Percentiles rank a stretch among this genome's conserved stretches.
phyloP scores from a whole-genome alignment of 2,329 filamentous ascomycete genomes.

The Xylariaceae sp. region DNA sequence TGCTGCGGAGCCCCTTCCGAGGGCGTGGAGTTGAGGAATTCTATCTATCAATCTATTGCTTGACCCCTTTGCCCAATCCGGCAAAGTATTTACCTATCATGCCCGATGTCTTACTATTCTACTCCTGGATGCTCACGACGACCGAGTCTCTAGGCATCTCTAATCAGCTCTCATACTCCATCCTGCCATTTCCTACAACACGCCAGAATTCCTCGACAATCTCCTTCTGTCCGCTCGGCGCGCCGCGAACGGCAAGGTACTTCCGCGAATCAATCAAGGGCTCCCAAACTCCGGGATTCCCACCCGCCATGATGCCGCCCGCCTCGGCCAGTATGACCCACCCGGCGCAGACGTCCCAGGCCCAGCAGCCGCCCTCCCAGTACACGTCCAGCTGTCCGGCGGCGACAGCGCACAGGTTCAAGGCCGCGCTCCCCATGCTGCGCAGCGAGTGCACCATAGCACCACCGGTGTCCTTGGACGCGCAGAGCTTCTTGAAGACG shows the following conservation, averaged over 20 bases:
- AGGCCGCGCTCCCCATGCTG: constrained; percentile 73
- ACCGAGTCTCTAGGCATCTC: not conserved
- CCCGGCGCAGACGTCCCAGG: constrained; percentile 84
- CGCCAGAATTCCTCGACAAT: constrained; percentile 70
- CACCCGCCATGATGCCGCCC: constrained; percentile 73
- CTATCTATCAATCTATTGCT: constrained; percentile 22
- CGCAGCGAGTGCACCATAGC: constrained; percentile 78
- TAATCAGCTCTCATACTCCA: constrained; percentile 53
- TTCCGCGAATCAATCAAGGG: constrained; percentile 62
- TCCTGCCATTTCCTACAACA: constrained; percentile 59
- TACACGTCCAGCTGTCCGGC: constrained; percentile 74
- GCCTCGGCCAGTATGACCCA: constrained; percentile 79
- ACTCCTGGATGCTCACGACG: too few relatives aligned
- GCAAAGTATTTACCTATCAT: constrained; percentile 9
- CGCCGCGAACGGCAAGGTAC: constrained; percentile 68
- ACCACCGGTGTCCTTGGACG: constrained; percentile 65
- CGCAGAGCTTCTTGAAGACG: constrained; percentile 67
- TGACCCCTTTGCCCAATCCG: constrained; percentile 23
- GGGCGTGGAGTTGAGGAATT: constrained; percentile 23
- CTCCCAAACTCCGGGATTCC: constrained; percentile 77
- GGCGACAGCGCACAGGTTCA: constrained; percentile 77
- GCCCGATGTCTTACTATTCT: constrained; percentile 18
- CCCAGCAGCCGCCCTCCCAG: constrained; percentile 86
- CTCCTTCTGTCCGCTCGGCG: constrained; percentile 64
- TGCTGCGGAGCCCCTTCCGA: not conserved